Base-by-base conservation (phyloP, 2,329 filamentous ascomycete genomes). In the Fusarium piperis region DNA sequence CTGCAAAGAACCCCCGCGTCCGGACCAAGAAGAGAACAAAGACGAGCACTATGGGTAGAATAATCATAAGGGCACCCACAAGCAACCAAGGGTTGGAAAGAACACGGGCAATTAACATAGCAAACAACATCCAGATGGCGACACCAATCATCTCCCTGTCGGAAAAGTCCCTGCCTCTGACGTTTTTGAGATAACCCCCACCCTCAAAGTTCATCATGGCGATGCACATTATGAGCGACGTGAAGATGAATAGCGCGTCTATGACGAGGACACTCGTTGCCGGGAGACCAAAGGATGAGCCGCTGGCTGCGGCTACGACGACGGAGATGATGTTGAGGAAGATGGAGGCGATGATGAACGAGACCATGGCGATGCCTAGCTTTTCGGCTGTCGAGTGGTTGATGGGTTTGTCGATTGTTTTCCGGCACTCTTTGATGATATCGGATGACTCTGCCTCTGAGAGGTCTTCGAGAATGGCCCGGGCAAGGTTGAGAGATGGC, bases 171-270 rank as follows among this genome's bases (percentile, higher is more conserved):
- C 26, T 20, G 2, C 33, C 64, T 1, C 59, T 32, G 0, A 74
- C 28, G 0, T n/a, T 26, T 2, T 60, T 39, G 0, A 74, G 35
- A 26, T 75, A 75, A 0, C 70, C 67, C 1, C 72, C 72, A 3
- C 68, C 70, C 16, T 74, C 72, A 9, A 62, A 74, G 10, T 69
- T 74, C 72, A 74, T 74, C 67, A 62, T 59, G 0, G 68, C 62
- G 13, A 74, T 68, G 2, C 67, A 74, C 18, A 74, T n/a, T 8
- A 63, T 41, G 3, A 75, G 67, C 0, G 70, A 62, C 1, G 62
- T 36, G 10, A 75, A 71, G 11, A 74, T 73, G 26, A 73, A 64
- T 0, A 75, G 9, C 5, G 65, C 66, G 20, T 74, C 72, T 11
- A 41, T 12, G 1, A 26, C 57, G 2, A 74, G 38, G 3, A 73